Percentiles rank a stretch among this genome's conserved stretches.
Evolutionary conservation across 495 filamentous ascomycete species (phyloP).

Genomic region (Amphirosellinia nigrospora): DNA sequence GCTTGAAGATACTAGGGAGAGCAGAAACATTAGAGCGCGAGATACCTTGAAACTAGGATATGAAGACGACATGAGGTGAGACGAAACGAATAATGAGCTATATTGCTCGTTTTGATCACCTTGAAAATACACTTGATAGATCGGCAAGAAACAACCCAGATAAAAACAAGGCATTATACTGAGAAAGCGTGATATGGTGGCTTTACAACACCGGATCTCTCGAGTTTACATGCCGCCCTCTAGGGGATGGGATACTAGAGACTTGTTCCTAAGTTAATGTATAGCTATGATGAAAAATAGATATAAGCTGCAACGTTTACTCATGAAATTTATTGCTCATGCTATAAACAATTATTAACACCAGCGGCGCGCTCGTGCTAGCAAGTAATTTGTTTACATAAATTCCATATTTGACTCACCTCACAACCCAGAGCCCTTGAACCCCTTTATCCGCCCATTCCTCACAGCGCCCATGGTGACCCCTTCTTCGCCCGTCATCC

Average conservation of each 20-base stretch:
- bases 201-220: background rate
- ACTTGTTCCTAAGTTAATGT: background rate
- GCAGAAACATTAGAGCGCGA: background rate
- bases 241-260: too few species aligned
- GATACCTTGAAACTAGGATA: background rate
- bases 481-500: conserved; percentile 89
- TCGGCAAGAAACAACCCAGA: background rate
- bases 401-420: background rate
- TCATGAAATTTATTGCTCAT: background rate
- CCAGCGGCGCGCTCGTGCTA: background rate
- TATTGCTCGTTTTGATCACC: background rate
- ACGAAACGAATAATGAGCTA: background rate
- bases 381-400: background rate
- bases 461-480: conserved; percentile 74
- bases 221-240: background rate
- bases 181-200: background rate
- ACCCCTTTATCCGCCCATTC: conserved; percentile 62
- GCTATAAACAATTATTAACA: background rate
- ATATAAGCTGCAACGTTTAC: background rate
- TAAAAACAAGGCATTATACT: background rate
- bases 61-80: background rate
- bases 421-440: conserved; percentile 54
- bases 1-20: background rate
- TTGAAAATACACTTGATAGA: background rate
- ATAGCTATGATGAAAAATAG: too few species aligned